phyloP scores from a whole-genome alignment of 768 basidiomycete species.

The Amanita molliuscula region DNA sequence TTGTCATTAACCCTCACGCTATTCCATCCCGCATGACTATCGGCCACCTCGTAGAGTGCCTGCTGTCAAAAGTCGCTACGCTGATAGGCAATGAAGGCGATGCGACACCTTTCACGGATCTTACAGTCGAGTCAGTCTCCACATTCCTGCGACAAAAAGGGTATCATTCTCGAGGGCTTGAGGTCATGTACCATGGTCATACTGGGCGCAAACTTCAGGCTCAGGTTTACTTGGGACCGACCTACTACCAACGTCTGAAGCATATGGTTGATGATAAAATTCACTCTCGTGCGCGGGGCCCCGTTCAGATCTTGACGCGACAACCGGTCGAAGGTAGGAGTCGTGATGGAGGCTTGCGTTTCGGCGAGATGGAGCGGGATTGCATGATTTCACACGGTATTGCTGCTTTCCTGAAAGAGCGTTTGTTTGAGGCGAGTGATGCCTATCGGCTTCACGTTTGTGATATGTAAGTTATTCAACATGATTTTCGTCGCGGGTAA shows the following conservation, averaged over 20 bases:
- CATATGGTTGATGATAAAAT: conserved; percentile 99
- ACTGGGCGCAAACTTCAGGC: conserved; percentile 97
- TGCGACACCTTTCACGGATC: conserved; percentile 96
- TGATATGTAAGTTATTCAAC: conserved; percentile 63
- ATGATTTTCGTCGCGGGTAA: background rate
- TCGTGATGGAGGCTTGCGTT: conserved; percentile 96
- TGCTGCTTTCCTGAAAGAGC: conserved; percentile 95
- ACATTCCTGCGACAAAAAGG: conserved; percentile 77
- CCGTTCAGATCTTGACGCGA: conserved; percentile 93
- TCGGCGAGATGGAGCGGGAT: conserved; percentile 99
- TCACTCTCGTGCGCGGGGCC: conserved; percentile 93
- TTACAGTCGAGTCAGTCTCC: conserved; percentile 99
- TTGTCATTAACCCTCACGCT: conserved; percentile 98
- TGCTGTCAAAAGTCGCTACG: conserved; percentile 92
- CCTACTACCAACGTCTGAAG: conserved; percentile 97
- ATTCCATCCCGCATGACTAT: conserved; percentile 99
- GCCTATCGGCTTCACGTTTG: conserved; percentile 94
- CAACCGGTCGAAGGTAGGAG: conserved; percentile 98
- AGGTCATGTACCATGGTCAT: conserved; percentile 98
- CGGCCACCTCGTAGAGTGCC: conserved; percentile 97
- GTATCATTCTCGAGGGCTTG: conserved; percentile 94
- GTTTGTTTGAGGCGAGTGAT: conserved; percentile 88
- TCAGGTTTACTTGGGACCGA: conserved; percentile 96
- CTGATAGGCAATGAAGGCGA: conserved; percentile 96
- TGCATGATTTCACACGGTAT: conserved; percentile 99